Evolutionary conservation across 2,329 filamentous ascomycete genomes (phyloP).

Genomic region (Fusarium metavorans): DNA sequence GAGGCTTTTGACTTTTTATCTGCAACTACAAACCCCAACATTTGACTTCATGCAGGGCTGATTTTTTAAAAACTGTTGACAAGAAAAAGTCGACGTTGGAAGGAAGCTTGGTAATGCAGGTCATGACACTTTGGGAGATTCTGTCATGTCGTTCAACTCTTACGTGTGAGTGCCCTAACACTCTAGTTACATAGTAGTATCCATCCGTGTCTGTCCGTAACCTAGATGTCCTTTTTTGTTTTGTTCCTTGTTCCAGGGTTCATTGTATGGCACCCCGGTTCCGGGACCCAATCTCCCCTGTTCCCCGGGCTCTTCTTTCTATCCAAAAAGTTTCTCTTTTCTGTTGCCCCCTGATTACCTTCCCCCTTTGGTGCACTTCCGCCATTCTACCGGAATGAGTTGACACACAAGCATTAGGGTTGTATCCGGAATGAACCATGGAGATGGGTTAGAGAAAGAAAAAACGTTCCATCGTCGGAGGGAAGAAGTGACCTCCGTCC

Average conservation of each 20-base stretch:
- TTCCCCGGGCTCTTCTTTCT: conserved; percentile 20
- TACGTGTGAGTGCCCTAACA: not conserved
- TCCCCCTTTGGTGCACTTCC: conserved; percentile 24
- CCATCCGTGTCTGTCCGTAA: not conserved
- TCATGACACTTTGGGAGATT: not conserved
- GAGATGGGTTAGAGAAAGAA: not conserved
- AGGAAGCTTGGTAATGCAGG: not conserved
- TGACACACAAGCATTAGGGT: not conserved
- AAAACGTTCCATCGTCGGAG: not conserved
- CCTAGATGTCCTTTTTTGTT: not conserved
- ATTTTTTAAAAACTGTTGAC: not conserved
- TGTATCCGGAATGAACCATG: not conserved
- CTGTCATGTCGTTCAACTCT: not conserved
- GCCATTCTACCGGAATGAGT: not conserved
- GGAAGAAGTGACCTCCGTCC: too few relatives aligned
- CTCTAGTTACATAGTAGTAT: not conserved
- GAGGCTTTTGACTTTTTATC: not conserved
- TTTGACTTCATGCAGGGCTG: not conserved
- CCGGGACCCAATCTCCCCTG: conserved; percentile 27
- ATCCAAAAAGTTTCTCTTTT: not conserved
- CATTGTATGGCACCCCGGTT: conserved; percentile 12
- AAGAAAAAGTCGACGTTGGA: not conserved
- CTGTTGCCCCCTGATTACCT: conserved; percentile 17
- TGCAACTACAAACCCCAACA: not conserved
- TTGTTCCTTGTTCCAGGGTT: not conserved